Percentiles rank a stretch among this genome's conserved stretches.
phyloP scores from a whole-genome alignment of 805 yeast species.

The Peterozyma xylosa region DNA sequence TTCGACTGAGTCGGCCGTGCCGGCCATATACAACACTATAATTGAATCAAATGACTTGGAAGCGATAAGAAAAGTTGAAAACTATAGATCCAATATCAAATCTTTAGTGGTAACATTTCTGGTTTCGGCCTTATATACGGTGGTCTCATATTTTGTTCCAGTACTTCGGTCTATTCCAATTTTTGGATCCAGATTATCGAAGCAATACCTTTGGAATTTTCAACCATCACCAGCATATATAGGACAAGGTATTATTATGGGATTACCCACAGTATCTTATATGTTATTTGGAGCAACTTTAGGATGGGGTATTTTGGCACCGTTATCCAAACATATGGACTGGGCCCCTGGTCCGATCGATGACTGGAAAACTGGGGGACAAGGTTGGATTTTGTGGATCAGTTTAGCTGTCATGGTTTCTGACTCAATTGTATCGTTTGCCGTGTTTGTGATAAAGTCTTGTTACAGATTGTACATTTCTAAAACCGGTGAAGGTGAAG shows the following conservation, averaged over 20 bases:
- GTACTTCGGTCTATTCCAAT: slow-evolving; percentile 61
- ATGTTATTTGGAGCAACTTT: slow-evolving; percentile 85
- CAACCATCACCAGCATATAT: slow-evolving; percentile 97
- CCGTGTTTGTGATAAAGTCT: slow-evolving; percentile 49
- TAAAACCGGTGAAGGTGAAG: background rate
- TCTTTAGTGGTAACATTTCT: slow-evolving; percentile 54
- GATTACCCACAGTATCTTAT: slow-evolving; percentile 80
- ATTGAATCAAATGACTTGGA: slow-evolving; percentile 26
- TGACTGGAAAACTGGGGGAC: slow-evolving; percentile 91
- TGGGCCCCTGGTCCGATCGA: slow-evolving; percentile 92
- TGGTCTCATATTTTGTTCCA: slow-evolving; percentile 69
- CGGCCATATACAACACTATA: slow-evolving; percentile 10
- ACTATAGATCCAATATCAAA: slow-evolving; percentile 51
- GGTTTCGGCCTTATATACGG: slow-evolving; percentile 66
- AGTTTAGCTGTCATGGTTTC: slow-evolving; percentile 90
- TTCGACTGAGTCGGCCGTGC: background rate
- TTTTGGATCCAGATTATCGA: slow-evolving; percentile 61
- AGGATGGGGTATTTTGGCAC: slow-evolving; percentile 93
- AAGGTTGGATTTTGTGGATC: slow-evolving; percentile 97
- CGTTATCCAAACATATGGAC: slow-evolving; percentile 54
- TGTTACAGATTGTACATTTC: slow-evolving; percentile 8
- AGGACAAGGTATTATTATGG: slow-evolving; percentile 98
- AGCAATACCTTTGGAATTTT: slow-evolving; percentile 70
- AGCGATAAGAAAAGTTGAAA: slow-evolving; percentile 16
- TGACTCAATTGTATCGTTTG: slow-evolving; percentile 78